A percentile compares a stretch with the other conserved stretches of the same genome.
phyloP scores from a whole-genome alignment of 176 grass and related monocot species.

The Oryza australiensis region DNA sequence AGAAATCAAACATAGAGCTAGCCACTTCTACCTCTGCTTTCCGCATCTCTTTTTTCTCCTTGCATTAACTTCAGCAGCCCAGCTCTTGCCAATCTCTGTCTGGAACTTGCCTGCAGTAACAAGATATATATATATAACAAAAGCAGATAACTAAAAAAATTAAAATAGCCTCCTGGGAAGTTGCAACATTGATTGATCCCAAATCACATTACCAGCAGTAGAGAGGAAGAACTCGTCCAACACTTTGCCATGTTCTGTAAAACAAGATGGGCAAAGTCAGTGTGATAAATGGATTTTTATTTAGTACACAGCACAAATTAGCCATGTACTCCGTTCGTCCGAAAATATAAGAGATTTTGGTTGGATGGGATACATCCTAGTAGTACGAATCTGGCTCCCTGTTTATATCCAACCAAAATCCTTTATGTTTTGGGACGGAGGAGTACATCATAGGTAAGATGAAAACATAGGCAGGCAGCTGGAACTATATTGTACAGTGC shows the following conservation, averaged over 20 bases:
- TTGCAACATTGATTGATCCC: neutral
- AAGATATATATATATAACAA: conserved; percentile 16
- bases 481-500: neutral
- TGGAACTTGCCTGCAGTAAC: conserved; percentile 84
- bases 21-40: conserved; percentile 35
- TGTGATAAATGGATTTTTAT: too few species aligned
- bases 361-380: too few species aligned
- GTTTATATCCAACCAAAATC: too few species aligned
- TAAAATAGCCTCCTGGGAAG: neutral
- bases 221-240: conserved; percentile 95
- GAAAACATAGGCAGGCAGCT: neutral
- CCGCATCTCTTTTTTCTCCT: conserved; percentile 63
- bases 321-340: too few species aligned
- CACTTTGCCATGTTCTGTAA: conserved; percentile 84
- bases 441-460: too few species aligned
- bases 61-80: conserved; percentile 83
- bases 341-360: too few species aligned
- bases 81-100: conserved; percentile 84
- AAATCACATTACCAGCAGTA: conserved; percentile 76
- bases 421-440: too few species aligned
- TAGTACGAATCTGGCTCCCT: too few species aligned
- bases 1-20: neutral
- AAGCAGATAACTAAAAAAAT: neutral
- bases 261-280: conserved; percentile 26
- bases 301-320: too few species aligned